Evolutionary conservation across 805 yeast genomes (phyloP), one percentile per base, ranked within the genome.

Genomic region (Cyberlindnera xishuangbannaensis): DNA sequence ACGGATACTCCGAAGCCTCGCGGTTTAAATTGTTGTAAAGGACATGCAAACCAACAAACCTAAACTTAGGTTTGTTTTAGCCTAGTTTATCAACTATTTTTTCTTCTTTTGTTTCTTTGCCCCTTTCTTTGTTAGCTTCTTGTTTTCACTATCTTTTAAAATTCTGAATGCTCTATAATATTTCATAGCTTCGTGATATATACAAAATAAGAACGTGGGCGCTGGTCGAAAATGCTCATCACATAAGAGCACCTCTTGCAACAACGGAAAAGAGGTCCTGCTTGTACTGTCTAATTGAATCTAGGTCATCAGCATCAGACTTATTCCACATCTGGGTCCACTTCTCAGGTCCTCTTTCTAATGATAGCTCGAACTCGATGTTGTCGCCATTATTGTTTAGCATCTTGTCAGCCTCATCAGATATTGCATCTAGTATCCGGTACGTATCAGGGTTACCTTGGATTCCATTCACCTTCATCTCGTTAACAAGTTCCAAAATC

Each of bases 391-490:
- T 31, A 13, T 32, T 34, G 10, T 34, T 20, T 4, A 44, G 15
- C 36, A 44, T 36, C 16, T 23, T 22, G 14, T 40, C 39, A 7
- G 37, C 33, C 19, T 44, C 44, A 6, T 21, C 25, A 1, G 43
- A 30, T 8, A 46, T 37, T 8, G 21, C 18, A 10, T 23, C 34
- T 12, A 49, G 17, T 5, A 34, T 27, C 2, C 30, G n/a, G 8
- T 53, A 44, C 6, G 70, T 66, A 11, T 46, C 53, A 5, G 50
- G 31, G 33, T 59, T 53, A 4, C 65, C 60, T 21, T 53, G 52
- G 9, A 67, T 56, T 6, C 65, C 71, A 39, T 67, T 65, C 33
- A 62, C 59, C 12, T 55, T 56, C 48, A 67, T 53, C 36, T 67
- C 71, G 13, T 61, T 56, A n/a, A 62, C 47, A 13, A 62, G 39